Evolutionary conservation across 176 grass and related monocot species (phyloP), one percentile per base, ranked within the genome.

Genomic region (Cocos nucifera): DNA sequence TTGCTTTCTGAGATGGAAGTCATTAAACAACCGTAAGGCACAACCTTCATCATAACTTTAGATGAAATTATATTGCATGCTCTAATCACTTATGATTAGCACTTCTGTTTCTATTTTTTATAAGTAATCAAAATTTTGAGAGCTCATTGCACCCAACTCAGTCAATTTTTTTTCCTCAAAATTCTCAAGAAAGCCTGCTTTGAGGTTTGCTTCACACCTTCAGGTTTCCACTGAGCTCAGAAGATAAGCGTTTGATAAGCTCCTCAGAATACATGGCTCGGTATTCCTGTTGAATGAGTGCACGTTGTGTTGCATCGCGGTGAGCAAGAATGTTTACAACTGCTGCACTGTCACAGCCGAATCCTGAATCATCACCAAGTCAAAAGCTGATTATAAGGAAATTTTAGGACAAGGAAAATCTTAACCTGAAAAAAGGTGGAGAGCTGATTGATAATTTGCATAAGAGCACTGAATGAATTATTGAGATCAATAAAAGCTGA

Each of bases 271-370:
- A 99, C 94, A 99, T 99, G 22, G 84, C 14, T 67, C 57, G 77
- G 66, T 81, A 93, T 79, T 99, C 94, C 48, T 99, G 94, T 76
- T 99, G 94, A 89, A 99, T 99, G n/a, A 79, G 54, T 54, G 66
- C 49, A 4, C 85, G 85, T 64, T 99, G 88, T 57, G 83, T 78
- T 16, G 88, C 58, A 79, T 99, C 94, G 8, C 94, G 85, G 23
- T 98, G 94, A 58, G 88, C 75, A 89, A 99, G 76, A 86, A 99
- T 93, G 53, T 81, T 83, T 77, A 79, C 64, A 62, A 99, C 74
- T 69, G 73, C 12, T 51, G 81, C 71, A 85, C 63, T 93, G 39
- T 99, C 94, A 51, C 79, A 99, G 19, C 88, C 94, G 62, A 99
- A 86, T 22, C 94, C 94, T 99, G 74, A 19, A 65, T 68, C 28